Evolutionary conservation across 257 asterid species (phyloP).

Genomic region (Osmanthus fragrans): DNA sequence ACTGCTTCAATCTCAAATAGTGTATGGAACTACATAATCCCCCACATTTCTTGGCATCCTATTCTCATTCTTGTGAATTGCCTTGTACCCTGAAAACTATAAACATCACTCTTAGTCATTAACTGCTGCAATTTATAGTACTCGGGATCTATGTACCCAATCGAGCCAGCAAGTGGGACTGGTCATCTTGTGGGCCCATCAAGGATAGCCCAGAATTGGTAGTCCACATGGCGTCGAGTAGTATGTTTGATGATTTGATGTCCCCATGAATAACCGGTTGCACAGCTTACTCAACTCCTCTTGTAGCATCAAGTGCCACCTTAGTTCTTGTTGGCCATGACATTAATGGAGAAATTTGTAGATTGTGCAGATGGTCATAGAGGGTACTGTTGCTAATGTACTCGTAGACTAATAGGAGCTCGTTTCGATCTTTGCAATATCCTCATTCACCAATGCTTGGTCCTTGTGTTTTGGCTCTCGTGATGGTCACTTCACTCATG

Average conservation of each 20-base stretch:
- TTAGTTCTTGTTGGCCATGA: conserved; percentile 69
- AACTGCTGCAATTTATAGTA: conserved; percentile 61
- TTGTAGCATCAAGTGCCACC: conserved; percentile 73
- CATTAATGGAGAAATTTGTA: conserved; percentile 43
- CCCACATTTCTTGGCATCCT: conserved; percentile 81
- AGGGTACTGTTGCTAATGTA: conserved; percentile 79
- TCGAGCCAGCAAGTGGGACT: conserved; percentile 70
- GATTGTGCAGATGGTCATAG: conserved; percentile 68
- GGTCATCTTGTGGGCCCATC: conserved; percentile 60
- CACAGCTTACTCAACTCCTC: conserved; percentile 75
- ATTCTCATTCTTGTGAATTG: conserved; percentile 65
- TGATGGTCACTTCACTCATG: conserved; percentile 64
- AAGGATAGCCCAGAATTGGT: conserved; percentile 84
- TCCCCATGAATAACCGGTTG: conserved; percentile 83
- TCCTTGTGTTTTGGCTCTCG: conserved; percentile 77
- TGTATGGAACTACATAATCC: conserved; percentile 66
- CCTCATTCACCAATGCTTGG: conserved; percentile 79
- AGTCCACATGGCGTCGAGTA: conserved; percentile 56
- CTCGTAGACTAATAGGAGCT: conserved; percentile 68
- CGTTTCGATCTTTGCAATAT: conserved; percentile 64
- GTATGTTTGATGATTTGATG: conserved; percentile 82
- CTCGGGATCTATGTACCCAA: conserved; percentile 90
- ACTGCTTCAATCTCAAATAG: conserved; percentile 89
- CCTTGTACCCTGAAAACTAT: conserved; percentile 79
- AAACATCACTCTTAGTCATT: conserved; percentile 78